Evolutionary conservation across 2,329 filamentous ascomycete genomes (phyloP), one percentile per base, ranked within the genome.

Genomic region (Remersonia thermophila): DNA sequence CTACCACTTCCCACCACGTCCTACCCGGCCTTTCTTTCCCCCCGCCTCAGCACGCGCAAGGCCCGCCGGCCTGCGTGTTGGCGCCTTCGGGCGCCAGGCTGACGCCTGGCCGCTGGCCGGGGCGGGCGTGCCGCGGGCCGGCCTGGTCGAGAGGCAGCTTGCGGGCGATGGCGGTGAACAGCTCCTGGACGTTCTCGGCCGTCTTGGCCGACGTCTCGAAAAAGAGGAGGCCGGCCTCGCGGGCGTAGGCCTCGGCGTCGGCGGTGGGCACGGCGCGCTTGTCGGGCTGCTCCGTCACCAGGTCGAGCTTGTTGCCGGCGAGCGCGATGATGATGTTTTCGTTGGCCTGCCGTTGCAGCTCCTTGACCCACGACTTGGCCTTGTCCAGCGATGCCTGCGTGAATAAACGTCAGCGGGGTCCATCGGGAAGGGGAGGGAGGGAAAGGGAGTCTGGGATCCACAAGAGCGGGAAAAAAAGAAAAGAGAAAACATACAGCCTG

Each of bases 291-390:
- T 94, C 87, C 45, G 78, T 87, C 44, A 95, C 91, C 50, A 98
- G 68, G 71, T 98, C 91, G 55, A 94, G 71, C 67, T 98, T 96
- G 72, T 98, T 98, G 45, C 91, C 91, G 36, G 89, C 91, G 30
- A 98, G 77, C 32, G 91, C 91, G 55, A 98, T 98, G 61, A 98
- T 87, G 60, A 98, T 98, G 64, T 96, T 96, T 64, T 98, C 91
- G 67, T 96, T 98, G 45, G 93, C 91, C 65, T 98, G 91, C 57
- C 91, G 80, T 63, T 98, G 91, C 37, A 98, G 77, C 60, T 98
- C 91, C 66, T 96, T 96, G 41, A 98, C 89, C 91, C 91, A 98
- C 30, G 87, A 83, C 64, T 98, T 98, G 51, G 93, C 93, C 70
- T 98, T 98, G 63, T 98, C 93, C 55, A 98, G 71, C 32, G 91